Base-by-base conservation (phyloP, 805 yeast species). In the Metschnikowia koreensis region DNA sequence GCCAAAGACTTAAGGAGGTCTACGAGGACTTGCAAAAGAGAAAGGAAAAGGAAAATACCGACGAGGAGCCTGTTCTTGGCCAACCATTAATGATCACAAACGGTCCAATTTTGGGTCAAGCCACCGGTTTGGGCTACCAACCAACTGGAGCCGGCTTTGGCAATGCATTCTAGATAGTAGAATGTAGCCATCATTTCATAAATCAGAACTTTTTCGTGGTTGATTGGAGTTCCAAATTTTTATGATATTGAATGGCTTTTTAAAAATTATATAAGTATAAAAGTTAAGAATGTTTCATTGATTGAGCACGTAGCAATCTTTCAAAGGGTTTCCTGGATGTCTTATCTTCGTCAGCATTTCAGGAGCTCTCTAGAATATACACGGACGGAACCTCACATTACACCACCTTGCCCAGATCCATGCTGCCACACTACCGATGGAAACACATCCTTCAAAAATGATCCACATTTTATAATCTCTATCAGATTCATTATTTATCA, bases 31-130 rank as follows among this genome's bases (percentile, higher is more conserved):
- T 89, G 67, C 82, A 84, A 65, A 83, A 76, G 59, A 84, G 94
- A 70, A 82, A 82, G 62, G 81, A 80, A 44, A 78, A 82, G 52
- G 85, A 81, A 59, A 73, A 71, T 51, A 61, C 66, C 13, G 77
- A 71, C 8, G 81, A 80, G 37, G 81, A 77, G 46, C 73, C 82
- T 37, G 80, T 76, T 43, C 57, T 68, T 34, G 86, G 85, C 9
- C 87, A 84, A 64, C 86, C 91, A 53, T 79, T 92, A 66, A 76
- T 92, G 83, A 80, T 93, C 63, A 90, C 96, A 44, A 89, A 86
- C 65, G 94, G 96, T 48, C 73, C 84, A n/a, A 61, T 69, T 50
- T 61, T 67, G 47, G 66, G 65, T 17, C 65, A 66, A 44, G 68
- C 69, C 55, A 71, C 75, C 46, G 79, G 81, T 38, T 65, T 85